Percentiles rank a stretch among this genome's conserved stretches.
These are phyloP conservation scores for Waltergamsia citrina DNA, from an alignment of 2,329 filamentous ascomycete genomes.

Conservation along the genomic window DNA sequence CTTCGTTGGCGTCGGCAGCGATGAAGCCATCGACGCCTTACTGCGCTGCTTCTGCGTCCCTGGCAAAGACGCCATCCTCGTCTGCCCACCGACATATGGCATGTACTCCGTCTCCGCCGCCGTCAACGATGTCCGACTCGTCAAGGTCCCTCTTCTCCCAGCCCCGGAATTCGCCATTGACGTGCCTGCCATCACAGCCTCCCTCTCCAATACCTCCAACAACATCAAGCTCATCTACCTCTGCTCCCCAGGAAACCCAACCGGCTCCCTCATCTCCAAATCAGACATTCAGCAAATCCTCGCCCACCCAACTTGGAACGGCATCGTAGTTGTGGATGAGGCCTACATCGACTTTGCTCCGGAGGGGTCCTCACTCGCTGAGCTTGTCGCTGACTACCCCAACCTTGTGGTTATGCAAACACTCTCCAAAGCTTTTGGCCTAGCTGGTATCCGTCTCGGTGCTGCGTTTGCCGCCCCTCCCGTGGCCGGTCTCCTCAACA, in stretches of 20 bases:
- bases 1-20: constrained; percentile 91
- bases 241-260: constrained; percentile 93
- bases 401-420: constrained; percentile 98
- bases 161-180: constrained; percentile 68
- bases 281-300: constrained; percentile 64
- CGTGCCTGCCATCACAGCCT: constrained; percentile 54
- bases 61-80: constrained; percentile 80
- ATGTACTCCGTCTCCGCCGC: constrained; percentile 96
- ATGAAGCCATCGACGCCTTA: constrained; percentile 93
- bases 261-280: constrained; percentile 69
- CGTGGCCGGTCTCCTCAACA: constrained; percentile 77
- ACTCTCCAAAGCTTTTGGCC: constrained; percentile 92
- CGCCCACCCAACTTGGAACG: constrained; percentile 88
- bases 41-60: constrained; percentile 89
- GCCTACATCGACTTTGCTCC: constrained; percentile 92
- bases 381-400: constrained; percentile 86
- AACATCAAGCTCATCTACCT: constrained; percentile 84
- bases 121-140: constrained; percentile 82
- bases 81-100: constrained; percentile 93
- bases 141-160: constrained; percentile 73
- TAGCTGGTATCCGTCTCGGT: constrained; percentile 87
- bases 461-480: constrained; percentile 69
- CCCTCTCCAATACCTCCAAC: constrained; percentile 44
- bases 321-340: constrained; percentile 86
- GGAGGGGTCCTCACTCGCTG: constrained; percentile 67